Percentiles rank a stretch among this genome's conserved stretches.
Conservation (phyloP, 805 yeast species). For the Candida namnaoensis region DNA sequence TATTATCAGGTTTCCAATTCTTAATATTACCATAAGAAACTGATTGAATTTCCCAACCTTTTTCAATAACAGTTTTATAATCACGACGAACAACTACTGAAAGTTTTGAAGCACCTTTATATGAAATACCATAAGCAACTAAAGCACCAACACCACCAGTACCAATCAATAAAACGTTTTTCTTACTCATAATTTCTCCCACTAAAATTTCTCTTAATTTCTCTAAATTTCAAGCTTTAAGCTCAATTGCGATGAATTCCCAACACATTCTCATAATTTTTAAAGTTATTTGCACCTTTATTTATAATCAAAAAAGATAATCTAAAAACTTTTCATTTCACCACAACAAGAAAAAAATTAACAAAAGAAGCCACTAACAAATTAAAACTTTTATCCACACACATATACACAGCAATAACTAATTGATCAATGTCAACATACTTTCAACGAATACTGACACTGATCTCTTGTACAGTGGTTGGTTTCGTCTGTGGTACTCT, state of each 20-base stretch:
- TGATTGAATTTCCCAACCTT: constrained; percentile 51
- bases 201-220: too few relatives aligned
- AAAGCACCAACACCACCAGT: constrained; percentile 79
- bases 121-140: constrained; percentile 52
- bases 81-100: constrained; percentile 55
- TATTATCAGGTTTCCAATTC: constrained; percentile 41
- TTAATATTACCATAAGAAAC: constrained; percentile 47
- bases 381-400: too few relatives aligned
- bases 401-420: too few relatives aligned
- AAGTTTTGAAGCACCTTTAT: constrained; percentile 37
- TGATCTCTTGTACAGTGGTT: constrained; percentile 15
- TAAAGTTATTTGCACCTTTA: too few relatives aligned
- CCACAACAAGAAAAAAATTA: too few relatives aligned
- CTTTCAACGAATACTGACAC: not conserved
- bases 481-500: constrained; percentile 67
- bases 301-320: too few relatives aligned
- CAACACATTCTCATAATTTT: too few relatives aligned
- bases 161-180: constrained; percentile 50
- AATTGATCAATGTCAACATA: too few relatives aligned
- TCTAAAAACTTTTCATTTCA: too few relatives aligned
- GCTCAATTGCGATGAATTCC: too few relatives aligned
- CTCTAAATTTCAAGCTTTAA: too few relatives aligned
- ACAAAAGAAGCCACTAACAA: too few relatives aligned
- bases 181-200: not conserved
- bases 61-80: constrained; percentile 34